Base-by-base conservation (phyloP, 108 stramenopile genomes). In the Bacterosira constricta region DNA sequence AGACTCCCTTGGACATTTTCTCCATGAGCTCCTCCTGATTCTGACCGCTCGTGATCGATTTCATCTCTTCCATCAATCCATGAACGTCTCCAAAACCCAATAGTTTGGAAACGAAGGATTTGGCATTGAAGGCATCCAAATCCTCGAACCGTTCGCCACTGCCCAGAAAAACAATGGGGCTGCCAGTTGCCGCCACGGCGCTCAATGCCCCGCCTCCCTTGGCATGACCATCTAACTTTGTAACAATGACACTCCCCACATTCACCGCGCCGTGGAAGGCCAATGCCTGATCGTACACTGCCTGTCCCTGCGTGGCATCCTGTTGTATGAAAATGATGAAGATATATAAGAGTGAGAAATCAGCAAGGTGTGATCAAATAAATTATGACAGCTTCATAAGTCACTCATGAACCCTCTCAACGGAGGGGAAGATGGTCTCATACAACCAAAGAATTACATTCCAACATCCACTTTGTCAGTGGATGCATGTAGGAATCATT, bases 291-390 rank as follows among this genome's bases (percentile, higher is more conserved):
- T 96, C 97, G 56, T 86, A 88, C 1, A 98, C 96, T 0, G 98
- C 97, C 84, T 99, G 98, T 29, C 98, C 98, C 77, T 98, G 97
- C 27, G 98, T 98, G 13, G 96, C 97, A 85, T 99, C 97, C n/a
- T n/a, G n/a, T n/a, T n/a, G n/a, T n/a, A n/a, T n/a, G n/a, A n/a
- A n/a, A n/a, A n/a, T n/a, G n/a, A n/a, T n/a, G n/a, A n/a, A n/a
- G n/a, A n/a, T n/a, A n/a, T n/a, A n/a, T n/a, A n/a, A n/a, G n/a
- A n/a, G n/a, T n/a, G n/a, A n/a, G n/a, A n/a, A n/a, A n/a, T n/a
- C n/a, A n/a, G n/a, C n/a, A n/a, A n/a, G n/a, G n/a, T n/a, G n/a
- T n/a, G n/a, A n/a, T n/a, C n/a, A n/a, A n/a, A n/a, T n/a, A n/a
- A n/a, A n/a, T n/a, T n/a, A n/a, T n/a, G n/a, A n/a, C n/a, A n/a